Percentiles rank a stretch among this genome's conserved stretches.
Conservation (phyloP, 208 protist genomes). For the Acanthamoeba quina region DNA sequence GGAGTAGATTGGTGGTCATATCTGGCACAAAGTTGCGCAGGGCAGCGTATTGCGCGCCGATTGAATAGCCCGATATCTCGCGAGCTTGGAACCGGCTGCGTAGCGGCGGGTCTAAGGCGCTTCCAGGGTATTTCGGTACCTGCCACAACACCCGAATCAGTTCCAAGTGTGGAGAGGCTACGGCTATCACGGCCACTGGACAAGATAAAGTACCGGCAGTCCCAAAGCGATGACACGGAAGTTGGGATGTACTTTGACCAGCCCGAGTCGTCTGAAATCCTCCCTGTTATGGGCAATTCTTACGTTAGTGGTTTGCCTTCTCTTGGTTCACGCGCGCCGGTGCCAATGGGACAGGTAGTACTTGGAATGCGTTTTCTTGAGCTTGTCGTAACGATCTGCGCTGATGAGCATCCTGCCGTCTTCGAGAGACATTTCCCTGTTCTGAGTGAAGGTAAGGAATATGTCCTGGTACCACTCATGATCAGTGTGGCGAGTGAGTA, state of each 20-base stretch:
- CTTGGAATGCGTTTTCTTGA: slow-evolving; percentile 81
- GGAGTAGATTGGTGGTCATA: slow-evolving; percentile 29
- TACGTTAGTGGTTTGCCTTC: background rate
- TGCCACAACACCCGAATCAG: background rate
- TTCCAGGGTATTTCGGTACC: slow-evolving; percentile 82
- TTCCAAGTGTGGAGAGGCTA: background rate
- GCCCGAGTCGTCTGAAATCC: slow-evolving; percentile 87
- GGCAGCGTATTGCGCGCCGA: slow-evolving; percentile 62
- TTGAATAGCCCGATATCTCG: slow-evolving; percentile 60
- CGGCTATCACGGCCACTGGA: too few species aligned
- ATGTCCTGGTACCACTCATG: slow-evolving; percentile 4
- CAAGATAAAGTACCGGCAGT: slow-evolving; percentile 90
- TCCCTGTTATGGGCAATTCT: slow-evolving; percentile 56
- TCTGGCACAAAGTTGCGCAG: slow-evolving; percentile 30
- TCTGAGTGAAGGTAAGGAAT: slow-evolving; percentile 96
- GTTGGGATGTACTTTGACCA: slow-evolving; percentile 93
- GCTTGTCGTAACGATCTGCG: slow-evolving; percentile 93
- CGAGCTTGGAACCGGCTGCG: slow-evolving; percentile 89
- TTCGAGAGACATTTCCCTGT: slow-evolving; percentile 96
- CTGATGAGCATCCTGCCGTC: slow-evolving; percentile 94
- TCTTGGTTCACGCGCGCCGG: background rate
- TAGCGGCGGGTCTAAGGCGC: slow-evolving; percentile 89
- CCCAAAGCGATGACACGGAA: slow-evolving; percentile 97
- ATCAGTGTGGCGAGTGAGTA: background rate
- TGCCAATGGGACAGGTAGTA: background rate